Conservation (phyloP, 2,329 filamentous ascomycete species). For the Stenocarpella maydis region DNA sequence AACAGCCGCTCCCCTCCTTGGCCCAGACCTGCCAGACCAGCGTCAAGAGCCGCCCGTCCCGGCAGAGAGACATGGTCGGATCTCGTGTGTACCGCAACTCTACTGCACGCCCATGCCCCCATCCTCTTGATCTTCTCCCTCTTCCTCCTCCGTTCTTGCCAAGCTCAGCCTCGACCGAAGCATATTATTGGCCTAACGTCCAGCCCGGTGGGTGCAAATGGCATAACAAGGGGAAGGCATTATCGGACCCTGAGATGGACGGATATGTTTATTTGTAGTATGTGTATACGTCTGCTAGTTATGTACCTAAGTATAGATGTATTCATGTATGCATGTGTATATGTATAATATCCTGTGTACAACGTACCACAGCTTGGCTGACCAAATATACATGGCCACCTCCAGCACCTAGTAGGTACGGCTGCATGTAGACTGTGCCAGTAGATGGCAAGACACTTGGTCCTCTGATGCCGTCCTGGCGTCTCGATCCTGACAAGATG, state of each 20-base stretch:
- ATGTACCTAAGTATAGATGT: background rate
- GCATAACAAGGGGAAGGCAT: background rate
- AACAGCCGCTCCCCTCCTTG: background rate
- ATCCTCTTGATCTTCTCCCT: too few species aligned
- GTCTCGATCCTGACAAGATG: background rate
- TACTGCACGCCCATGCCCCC: background rate
- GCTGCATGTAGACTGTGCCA: background rate
- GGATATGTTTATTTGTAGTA: background rate
- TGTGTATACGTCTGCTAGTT: background rate
- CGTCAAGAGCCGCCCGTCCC: conserved; percentile 6
- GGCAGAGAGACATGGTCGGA: background rate
- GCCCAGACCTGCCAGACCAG: background rate
- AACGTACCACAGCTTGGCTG: conserved; percentile 11
- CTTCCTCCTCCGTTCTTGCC: background rate
- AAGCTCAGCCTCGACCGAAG: conserved; percentile 4
- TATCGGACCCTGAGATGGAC: background rate
- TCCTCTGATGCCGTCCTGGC: background rate
- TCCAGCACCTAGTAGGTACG: background rate
- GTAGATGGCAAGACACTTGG: background rate
- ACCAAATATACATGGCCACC: background rate
- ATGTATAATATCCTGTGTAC: conserved; percentile 11
- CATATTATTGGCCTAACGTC: background rate
- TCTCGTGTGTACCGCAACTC: background rate
- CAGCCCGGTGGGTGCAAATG: background rate
- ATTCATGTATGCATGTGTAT: background rate